Evolutionary conservation across 352 stramenopile genomes (phyloP).

Genomic region (Phytophthora hibernalis): DNA sequence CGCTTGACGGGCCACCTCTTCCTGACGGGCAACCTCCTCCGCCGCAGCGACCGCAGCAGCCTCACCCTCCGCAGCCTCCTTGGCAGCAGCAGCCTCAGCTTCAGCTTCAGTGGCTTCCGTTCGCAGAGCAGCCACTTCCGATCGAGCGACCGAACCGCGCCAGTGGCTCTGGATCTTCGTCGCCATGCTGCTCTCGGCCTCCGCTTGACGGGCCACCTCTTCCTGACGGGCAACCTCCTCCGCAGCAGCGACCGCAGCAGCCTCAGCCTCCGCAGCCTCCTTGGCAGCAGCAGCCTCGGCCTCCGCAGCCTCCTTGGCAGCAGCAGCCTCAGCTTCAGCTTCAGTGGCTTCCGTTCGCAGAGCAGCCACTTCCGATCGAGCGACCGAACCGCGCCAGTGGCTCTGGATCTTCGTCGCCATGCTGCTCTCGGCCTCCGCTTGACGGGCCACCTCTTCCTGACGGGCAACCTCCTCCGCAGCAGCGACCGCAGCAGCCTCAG

Average conservation of each 20-base stretch:
- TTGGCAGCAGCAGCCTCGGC: not conserved
- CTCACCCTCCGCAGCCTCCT: not conserved
- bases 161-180: slow-evolving; percentile 1
- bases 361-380: not conserved
- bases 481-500: no score
- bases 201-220: not conserved
- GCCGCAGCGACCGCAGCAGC: not conserved
- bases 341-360: not conserved
- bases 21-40: not conserved
- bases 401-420: slow-evolving; percentile 1
- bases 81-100: not conserved
- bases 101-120: not conserved
- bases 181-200: not conserved
- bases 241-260: no score
- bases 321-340: not conserved
- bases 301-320: not conserved
- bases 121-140: not conserved
- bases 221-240: not conserved
- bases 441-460: not conserved
- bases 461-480: not conserved
- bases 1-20: not conserved
- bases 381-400: not conserved
- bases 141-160: not conserved
- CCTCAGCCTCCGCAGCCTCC: not conserved
- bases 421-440: not conserved